These are phyloP conservation scores for Aspergillaceae sp. DNA, from an alignment of 2,329 filamentous ascomycete genomes.

Conservation along the genomic window DNA sequence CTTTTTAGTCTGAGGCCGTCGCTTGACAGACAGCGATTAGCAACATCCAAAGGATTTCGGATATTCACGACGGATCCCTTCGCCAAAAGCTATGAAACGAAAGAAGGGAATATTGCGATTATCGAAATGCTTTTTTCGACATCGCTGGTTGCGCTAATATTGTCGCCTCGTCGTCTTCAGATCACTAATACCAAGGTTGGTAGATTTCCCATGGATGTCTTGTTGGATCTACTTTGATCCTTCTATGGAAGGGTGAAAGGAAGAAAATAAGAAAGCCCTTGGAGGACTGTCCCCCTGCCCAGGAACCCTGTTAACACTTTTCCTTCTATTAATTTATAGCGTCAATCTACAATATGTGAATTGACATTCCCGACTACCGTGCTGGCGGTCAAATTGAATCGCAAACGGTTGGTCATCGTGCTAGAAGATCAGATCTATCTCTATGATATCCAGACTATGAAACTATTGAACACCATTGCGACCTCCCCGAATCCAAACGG, in stretches of 20 bases:
- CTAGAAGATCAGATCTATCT: constrained; percentile 95
- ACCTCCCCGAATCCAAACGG: constrained; percentile 85
- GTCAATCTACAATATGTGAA: constrained; percentile 86
- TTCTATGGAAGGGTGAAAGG: no score
- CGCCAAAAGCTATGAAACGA: constrained; percentile 85
- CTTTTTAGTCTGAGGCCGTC: constrained; percentile 3
- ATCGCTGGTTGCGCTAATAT: constrained; percentile 84
- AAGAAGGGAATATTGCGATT: constrained; percentile 89
- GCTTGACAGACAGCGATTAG: constrained; percentile 38
- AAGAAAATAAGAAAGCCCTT: neutral
- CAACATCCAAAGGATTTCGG: constrained; percentile 86
- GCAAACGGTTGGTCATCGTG: constrained; percentile 86
- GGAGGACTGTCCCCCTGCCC: neutral
- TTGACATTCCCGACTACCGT: constrained; percentile 97
- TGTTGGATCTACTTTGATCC: neutral
- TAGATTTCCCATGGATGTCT: constrained; percentile 5
- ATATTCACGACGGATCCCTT: constrained; percentile 97
- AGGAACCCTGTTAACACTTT: constrained; percentile 7
- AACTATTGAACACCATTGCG: constrained; percentile 79
- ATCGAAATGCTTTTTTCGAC: constrained; percentile 99
- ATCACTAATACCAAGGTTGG: constrained; percentile 95
- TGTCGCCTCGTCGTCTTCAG: constrained; percentile 83
- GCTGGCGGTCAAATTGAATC: constrained; percentile 83
- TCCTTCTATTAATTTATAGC: constrained; percentile 31
- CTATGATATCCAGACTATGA: constrained; percentile 99